phyloP scores from a whole-genome alignment of 2,329 filamentous ascomycete species.

The Stemphylium vesicarium region DNA sequence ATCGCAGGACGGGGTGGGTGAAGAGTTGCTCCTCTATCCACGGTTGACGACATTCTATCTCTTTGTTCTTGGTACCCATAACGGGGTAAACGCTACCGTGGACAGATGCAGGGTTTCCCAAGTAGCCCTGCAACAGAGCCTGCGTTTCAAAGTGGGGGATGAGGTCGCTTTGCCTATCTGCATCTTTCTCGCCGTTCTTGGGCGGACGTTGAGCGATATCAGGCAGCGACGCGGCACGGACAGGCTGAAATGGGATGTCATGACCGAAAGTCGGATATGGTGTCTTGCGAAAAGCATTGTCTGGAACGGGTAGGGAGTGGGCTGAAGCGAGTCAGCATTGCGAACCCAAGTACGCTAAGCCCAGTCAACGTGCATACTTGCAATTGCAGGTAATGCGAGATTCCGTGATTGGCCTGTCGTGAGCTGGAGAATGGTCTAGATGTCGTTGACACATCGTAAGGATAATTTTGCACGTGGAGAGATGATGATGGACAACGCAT shows the following conservation, averaged over 20 bases:
- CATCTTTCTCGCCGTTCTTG: no score
- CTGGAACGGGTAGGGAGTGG: background rate
- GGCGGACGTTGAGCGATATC: background rate
- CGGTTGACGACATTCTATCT: no score
- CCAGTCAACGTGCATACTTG: background rate
- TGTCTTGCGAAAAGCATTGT: background rate
- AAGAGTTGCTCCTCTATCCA: background rate
- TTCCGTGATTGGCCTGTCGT: background rate
- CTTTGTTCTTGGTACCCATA: no score
- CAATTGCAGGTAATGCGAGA: background rate
- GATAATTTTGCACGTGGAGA: background rate
- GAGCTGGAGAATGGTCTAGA: background rate
- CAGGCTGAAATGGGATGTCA: background rate
- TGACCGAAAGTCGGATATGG: background rate
- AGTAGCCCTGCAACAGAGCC: no score
- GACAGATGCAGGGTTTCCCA: no score
- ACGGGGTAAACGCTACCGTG: no score
- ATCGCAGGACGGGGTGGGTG: background rate
- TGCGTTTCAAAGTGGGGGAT: no score
- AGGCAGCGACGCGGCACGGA: background rate
- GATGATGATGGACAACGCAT: background rate
- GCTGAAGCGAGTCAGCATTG: background rate
- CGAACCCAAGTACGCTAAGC: background rate
- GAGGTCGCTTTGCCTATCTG: no score
- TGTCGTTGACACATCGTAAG: background rate